These are phyloP conservation scores for Chalciporus piperatus DNA, from an alignment of 768 basidiomycete species.

Conservation along the genomic window DNA sequence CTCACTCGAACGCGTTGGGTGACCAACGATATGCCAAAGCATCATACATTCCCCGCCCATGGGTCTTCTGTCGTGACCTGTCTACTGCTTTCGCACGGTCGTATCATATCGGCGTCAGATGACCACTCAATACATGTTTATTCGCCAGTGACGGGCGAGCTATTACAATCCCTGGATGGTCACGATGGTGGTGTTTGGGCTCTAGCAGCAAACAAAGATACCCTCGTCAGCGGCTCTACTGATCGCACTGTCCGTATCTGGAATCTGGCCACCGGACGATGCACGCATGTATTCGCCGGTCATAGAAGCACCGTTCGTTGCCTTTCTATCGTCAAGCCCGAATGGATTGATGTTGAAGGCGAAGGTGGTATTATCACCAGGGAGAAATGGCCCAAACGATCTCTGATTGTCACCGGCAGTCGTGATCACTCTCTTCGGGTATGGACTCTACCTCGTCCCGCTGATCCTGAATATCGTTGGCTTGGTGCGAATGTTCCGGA, in stretches of 20 bases:
- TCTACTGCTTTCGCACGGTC: slow-evolving; percentile 88
- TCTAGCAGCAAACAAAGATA: slow-evolving; percentile 82
- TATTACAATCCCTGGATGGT: slow-evolving; percentile 73
- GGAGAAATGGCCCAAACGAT: slow-evolving; percentile 72
- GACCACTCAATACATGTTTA: slow-evolving; percentile 97
- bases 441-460: slow-evolving; percentile 65
- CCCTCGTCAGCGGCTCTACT: slow-evolving; percentile 88
- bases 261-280: slow-evolving; percentile 75
- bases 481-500: slow-evolving; percentile 61
- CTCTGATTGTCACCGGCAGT: slow-evolving; percentile 72
- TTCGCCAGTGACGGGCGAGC: slow-evolving; percentile 77
- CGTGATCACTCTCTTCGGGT: slow-evolving; percentile 64
- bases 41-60: slow-evolving; percentile 83
- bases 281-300: slow-evolving; percentile 92
- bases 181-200: slow-evolving; percentile 99
- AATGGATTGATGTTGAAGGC: slow-evolving; percentile 71
- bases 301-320: slow-evolving; percentile 97
- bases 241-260: slow-evolving; percentile 93
- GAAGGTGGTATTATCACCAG: slow-evolving; percentile 58
- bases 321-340: slow-evolving; percentile 93
- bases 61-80: slow-evolving; percentile 93
- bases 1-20: slow-evolving; percentile 82
- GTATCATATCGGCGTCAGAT: slow-evolving; percentile 96
- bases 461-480: slow-evolving; percentile 73
- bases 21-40: slow-evolving; percentile 65